A percentile compares a stretch with the other conserved stretches of the same genome.
These are phyloP conservation scores for Plasmodium cynomolgi DNA, from an alignment of 169 alveolate genomes.

Conservation along the genomic window DNA sequence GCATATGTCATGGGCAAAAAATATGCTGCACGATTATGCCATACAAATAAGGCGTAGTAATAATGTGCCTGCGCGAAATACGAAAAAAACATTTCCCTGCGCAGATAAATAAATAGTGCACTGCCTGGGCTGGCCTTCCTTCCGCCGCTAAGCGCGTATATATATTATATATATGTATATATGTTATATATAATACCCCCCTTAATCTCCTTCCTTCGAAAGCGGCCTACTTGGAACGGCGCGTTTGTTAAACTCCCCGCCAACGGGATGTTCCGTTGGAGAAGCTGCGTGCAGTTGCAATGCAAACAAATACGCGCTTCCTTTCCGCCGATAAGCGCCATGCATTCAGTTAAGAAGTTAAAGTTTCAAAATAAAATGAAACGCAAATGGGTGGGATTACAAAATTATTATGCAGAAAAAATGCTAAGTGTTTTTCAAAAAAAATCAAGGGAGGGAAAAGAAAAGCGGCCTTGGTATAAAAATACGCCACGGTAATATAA, in stretches of 20 bases:
- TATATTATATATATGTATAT: no score
- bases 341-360: background rate
- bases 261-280: background rate
- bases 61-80: background rate
- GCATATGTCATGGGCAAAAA: background rate
- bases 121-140: background rate
- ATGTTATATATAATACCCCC: background rate
- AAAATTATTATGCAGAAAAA: no score
- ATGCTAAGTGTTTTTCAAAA: background rate
- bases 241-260: background rate
- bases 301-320: background rate
- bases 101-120: background rate
- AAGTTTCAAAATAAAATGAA: background rate
- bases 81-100: background rate
- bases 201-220: background rate
- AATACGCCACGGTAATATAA: background rate
- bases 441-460: background rate
- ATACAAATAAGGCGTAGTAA: background rate
- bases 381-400: background rate
- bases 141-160: background rate
- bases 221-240: background rate
- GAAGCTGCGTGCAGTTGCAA: background rate
- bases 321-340: background rate
- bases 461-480: background rate
- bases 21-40: background rate